Evolutionary conservation across 768 basidiomycete species (phyloP).

Genomic region (Butyriboletus loyo): DNA sequence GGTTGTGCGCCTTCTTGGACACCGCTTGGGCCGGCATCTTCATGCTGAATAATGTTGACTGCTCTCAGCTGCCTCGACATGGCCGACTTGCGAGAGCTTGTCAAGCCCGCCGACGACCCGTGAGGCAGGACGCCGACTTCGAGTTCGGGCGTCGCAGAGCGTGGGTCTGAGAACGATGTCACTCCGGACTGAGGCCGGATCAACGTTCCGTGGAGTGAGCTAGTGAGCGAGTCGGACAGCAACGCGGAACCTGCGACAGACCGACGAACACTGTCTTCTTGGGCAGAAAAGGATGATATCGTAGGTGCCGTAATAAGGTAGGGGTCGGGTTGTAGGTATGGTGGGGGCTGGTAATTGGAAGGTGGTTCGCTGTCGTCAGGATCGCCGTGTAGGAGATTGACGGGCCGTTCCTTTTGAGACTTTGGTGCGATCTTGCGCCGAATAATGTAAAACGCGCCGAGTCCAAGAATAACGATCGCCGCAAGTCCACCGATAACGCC

Average conservation of each 20-base stretch:
- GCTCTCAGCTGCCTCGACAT: slow-evolving; percentile 54
- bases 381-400: slow-evolving; percentile 60
- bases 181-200: slow-evolving; percentile 26
- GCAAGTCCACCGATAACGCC: slow-evolving; percentile 61
- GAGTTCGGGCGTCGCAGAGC: slow-evolving; percentile 48
- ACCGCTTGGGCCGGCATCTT: slow-evolving; percentile 62
- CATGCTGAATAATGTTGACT: slow-evolving; percentile 82
- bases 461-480: slow-evolving; percentile 38
- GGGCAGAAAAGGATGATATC: slow-evolving; percentile 37
- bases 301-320: slow-evolving; percentile 69
- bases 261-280: slow-evolving; percentile 21
- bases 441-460: slow-evolving; percentile 48
- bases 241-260: slow-evolving; percentile 22
- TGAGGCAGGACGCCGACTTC: slow-evolving; percentile 16
- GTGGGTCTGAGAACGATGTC: slow-evolving; percentile 33
- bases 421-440: slow-evolving; percentile 43
- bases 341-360: slow-evolving; percentile 51
- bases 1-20: slow-evolving; percentile 39
- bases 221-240: slow-evolving; percentile 13
- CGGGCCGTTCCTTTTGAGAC: slow-evolving; percentile 52
- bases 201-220: slow-evolving; percentile 28
- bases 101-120: slow-evolving; percentile 19
- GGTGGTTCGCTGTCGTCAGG: slow-evolving; percentile 49
- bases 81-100: slow-evolving; percentile 36
- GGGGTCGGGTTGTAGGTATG: slow-evolving; percentile 74